Conservation (phyloP, 176 grass and related monocot genomes). For the Ampelocalamus luodianensis region DNA sequence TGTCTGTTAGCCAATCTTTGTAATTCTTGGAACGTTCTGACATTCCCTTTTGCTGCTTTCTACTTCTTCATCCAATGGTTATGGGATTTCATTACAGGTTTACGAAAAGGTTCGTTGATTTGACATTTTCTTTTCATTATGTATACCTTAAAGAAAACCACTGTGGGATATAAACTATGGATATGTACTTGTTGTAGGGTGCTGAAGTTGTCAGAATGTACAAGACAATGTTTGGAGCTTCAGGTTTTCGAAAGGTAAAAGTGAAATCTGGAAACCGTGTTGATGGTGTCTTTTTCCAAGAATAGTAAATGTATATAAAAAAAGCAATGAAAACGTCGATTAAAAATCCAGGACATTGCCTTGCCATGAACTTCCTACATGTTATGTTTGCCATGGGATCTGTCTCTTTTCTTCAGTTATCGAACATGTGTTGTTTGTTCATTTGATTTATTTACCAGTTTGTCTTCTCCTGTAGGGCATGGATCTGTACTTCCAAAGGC, state of each 20-base stretch:
- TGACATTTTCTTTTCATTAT: conserved; percentile 30
- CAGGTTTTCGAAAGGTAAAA: conserved; percentile 88
- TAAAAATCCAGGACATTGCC: neutral
- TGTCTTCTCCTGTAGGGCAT: conserved; percentile 69
- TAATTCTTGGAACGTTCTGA: conserved; percentile 43
- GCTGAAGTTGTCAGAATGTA: conserved; percentile 99
- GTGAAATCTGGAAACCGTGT: conserved; percentile 1
- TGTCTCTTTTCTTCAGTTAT: conserved; percentile 21
- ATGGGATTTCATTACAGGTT: conserved; percentile 64
- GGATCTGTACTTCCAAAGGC: conserved; percentile 99
- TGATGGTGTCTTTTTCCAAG: neutral
- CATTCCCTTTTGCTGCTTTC: conserved; percentile 24
- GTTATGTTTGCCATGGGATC: conserved; percentile 25
- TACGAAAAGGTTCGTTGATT: conserved; percentile 86
- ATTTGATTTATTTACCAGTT: conserved; percentile 18
- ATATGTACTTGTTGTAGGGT: conserved; percentile 66
- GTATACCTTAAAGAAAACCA: conserved; percentile 19
- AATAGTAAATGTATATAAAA: neutral
- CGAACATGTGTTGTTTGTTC: conserved; percentile 9
- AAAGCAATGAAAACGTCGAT: neutral
- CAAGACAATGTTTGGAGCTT: conserved; percentile 95
- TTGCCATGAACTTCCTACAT: conserved; percentile 20
- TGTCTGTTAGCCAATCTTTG: conserved; percentile 16
- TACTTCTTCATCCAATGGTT: conserved; percentile 41
- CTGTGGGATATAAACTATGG: conserved; percentile 29